Evolutionary conservation across 805 yeast genomes (phyloP), one percentile per base, ranked within the genome.

Genomic region (Kazachstania kunashirensis): DNA sequence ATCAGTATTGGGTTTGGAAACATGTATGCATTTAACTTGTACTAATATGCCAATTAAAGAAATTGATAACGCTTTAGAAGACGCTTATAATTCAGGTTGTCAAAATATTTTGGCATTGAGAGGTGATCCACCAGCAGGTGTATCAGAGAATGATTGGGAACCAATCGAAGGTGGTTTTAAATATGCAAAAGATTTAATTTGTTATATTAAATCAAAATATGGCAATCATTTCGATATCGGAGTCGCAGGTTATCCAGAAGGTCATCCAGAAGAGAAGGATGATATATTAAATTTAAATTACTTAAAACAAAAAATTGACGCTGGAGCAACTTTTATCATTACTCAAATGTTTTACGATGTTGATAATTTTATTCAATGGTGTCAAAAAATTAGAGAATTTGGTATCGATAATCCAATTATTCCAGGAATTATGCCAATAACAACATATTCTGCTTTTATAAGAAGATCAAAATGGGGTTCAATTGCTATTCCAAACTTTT

Each of bases 361-460:
- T 10, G 95, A 88, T 32, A 72, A 71, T 41, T 92, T 89, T 60
- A 71, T 92, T 40, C 50, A 61, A 10, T 92, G 98, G 98, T 84
- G 92, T 50, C 58, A 67, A 14, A 62, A 66, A 41, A 71, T 89
- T 38, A 73, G 89, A 47, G 75, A 68, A 16, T 65, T 66, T 16
- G 96, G 95, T 16, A 72, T 92, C 45, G 67, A 68, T 27, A 77
- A 84, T 36, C 97, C 97, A 20, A 83, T 92, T 46, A 79, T 92
- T 41, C 98, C 98, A 1, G 98, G 98, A 11, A 86, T 92, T 60
- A 92, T 92, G 98, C 98, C 98, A 16, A 88, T 92, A 40, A 78
- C 94, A n/a, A 84, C 96, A 3, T 88, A 89, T 62, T 82, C 94
- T 18, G 77, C 95, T 3, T 92, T 92, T 57, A 61, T 86, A 44